Evolutionary conservation across 768 basidiomycete genomes (phyloP).

Genomic region (Sarcodon aspratus): DNA sequence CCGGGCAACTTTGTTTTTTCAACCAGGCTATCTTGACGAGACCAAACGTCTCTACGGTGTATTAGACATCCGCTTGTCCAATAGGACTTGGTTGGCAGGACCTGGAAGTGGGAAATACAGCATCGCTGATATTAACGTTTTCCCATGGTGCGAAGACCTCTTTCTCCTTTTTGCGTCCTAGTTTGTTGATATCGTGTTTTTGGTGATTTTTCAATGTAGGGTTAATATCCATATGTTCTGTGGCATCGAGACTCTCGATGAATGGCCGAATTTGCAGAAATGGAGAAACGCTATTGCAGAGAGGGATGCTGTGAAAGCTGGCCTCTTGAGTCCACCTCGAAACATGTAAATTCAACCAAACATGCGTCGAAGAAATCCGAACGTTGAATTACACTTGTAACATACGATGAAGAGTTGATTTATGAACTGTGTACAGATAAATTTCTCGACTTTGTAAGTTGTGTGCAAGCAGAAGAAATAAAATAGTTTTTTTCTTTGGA

Average conservation of each 20-base stretch:
- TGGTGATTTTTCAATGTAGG: conserved; percentile 24
- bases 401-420: too few species aligned
- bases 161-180: neutral
- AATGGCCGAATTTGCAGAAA: conserved; percentile 55
- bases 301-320: conserved; percentile 8
- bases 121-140: conserved; percentile 62
- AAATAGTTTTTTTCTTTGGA: too few species aligned
- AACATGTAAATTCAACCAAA: too few species aligned
- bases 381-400: too few species aligned
- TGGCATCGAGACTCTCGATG: conserved; percentile 45
- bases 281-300: neutral
- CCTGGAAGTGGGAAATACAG: conserved; percentile 53
- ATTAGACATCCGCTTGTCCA: conserved; percentile 60
- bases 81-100: conserved; percentile 75
- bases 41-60: conserved; percentile 78
- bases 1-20: conserved; percentile 6
- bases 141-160: conserved; percentile 40
- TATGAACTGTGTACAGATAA: too few species aligned
- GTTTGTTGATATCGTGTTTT: neutral
- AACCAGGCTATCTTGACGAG: conserved; percentile 66
- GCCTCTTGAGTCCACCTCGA: conserved; percentile 4
- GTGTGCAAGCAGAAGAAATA: too few species aligned
- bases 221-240: conserved; percentile 34
- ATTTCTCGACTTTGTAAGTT: too few species aligned
- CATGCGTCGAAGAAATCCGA: too few species aligned